Evolutionary conservation across 176 grass and related monocot species (phyloP).

Genomic region (Triticum urartu): DNA sequence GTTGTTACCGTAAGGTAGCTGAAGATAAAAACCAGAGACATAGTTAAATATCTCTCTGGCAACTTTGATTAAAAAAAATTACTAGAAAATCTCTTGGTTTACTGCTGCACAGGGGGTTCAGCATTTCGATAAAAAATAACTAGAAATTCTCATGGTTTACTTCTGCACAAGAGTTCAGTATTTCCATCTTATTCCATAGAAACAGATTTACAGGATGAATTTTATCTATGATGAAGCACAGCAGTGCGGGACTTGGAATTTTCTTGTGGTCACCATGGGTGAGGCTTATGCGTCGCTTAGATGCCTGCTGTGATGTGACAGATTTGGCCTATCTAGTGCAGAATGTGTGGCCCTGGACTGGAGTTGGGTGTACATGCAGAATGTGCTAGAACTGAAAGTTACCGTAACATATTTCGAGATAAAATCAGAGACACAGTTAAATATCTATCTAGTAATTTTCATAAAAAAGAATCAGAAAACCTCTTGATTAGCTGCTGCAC

Average conservation of each 20-base stretch:
- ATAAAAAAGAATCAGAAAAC: background rate
- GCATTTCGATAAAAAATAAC: background rate
- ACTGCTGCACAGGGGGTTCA: too few relatives aligned
- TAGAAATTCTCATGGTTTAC: background rate
- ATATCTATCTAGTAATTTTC: background rate
- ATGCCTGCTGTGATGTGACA: too few relatives aligned
- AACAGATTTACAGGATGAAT: background rate
- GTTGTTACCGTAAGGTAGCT: background rate
- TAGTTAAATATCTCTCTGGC: background rate
- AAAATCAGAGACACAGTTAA: background rate
- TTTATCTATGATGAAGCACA: background rate
- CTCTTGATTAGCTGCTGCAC: too few relatives aligned
- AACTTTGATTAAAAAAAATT: background rate
- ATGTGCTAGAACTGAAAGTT: background rate
- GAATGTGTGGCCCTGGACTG: too few relatives aligned
- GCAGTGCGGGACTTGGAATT: background rate
- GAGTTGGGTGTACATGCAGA: too few relatives aligned
- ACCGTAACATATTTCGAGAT: background rate
- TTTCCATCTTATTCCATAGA: background rate
- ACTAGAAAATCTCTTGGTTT: background rate
- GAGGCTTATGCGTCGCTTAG: too few relatives aligned
- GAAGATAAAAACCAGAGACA: background rate
- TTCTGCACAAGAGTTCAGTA: too few relatives aligned
- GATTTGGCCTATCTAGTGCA: too few relatives aligned
- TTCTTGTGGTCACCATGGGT: background rate